Evolutionary conservation across 371 early-diverging fungal species (phyloP), one percentile per base, ranked within the genome.

Genomic region (Apophysomyces ossiformis): DNA sequence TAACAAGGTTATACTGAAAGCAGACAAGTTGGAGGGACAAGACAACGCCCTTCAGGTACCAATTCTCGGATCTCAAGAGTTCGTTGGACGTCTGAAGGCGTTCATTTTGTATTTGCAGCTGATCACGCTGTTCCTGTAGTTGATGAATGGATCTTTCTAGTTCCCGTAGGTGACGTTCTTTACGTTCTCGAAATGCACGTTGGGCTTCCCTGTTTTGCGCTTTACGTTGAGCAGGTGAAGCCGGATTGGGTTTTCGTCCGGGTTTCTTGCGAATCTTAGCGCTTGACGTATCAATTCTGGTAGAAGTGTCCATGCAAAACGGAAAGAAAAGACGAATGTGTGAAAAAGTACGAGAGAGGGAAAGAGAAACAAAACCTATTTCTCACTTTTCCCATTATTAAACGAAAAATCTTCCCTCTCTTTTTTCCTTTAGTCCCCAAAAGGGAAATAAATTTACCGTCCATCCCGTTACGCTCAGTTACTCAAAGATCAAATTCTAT

Each of bases 151-250:
- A 74, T 35, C 76, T 74, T 73, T 93, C 93, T 7, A 93, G 79
- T 13, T 88, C 84, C 50, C 83, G 73, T 39, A 93, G 78, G 65
- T 92, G 90, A 58, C 85, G 71, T 69, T 92, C 91, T 71, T 91
- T 92, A 58, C 93, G 87, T 67, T 92, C 92, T 47, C 93, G 79
- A 71, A 93, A 93, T 1, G 93, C 93, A 35, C 93, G 83, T 72
- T 93, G 93, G 0, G 93, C 93, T 6, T 92, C 93, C 57, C 93
- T 73, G 74, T 93, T 93, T 68, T 93, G 93, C 21, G 90, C 92
- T 59, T 92, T 92, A 35, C 93, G 86, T 57, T 91, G 85, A 7
- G 88, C 87, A 12, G 87, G 89, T 5, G 88, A 87, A 21, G 87
- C 86, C n/a, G 88, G 89, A 64, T 87, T 89, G 13, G 92, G 93